phyloP scores from a whole-genome alignment of 2,329 filamentous ascomycete genomes.

The Clonostachys chloroleuca region DNA sequence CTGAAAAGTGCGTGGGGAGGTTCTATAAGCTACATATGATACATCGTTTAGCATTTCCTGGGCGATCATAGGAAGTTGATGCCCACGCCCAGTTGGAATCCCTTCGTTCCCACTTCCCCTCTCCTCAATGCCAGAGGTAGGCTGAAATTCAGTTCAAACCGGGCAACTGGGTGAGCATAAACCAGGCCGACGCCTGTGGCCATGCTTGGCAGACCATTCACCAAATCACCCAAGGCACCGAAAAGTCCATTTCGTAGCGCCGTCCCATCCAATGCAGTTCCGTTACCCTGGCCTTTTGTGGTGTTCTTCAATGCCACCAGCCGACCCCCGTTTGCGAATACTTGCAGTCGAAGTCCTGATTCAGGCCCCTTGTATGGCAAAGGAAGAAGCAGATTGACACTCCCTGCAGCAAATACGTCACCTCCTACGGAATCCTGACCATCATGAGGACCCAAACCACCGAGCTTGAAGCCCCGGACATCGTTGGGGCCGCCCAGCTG shows the following conservation, averaged over 20 bases:
- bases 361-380: constrained; percentile 78
- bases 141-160: constrained; percentile 95
- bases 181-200: constrained; percentile 87
- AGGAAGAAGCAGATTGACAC: constrained; percentile 80
- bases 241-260: constrained; percentile 50
- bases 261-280: constrained; percentile 30
- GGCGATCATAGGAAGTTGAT: constrained; percentile 79
- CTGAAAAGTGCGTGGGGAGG: too few species aligned
- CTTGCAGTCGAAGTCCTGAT: constrained; percentile 79
- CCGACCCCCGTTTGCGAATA: constrained; percentile 88
- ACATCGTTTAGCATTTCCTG: too few species aligned
- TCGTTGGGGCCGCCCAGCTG: constrained; percentile 91
- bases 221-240: constrained; percentile 64
- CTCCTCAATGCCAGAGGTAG: constrained; percentile 76
- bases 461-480: constrained; percentile 87
- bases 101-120: constrained; percentile 86
- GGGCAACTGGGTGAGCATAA: constrained; percentile 88
- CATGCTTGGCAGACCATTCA: constrained; percentile 74
- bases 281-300: constrained; percentile 26
- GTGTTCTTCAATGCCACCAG: constrained; percentile 69
- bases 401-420: constrained; percentile 86
- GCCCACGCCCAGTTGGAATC: constrained; percentile 90
- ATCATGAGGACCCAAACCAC: constrained; percentile 84
- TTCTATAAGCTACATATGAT: too few species aligned
- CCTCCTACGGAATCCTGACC: constrained; percentile 83